Conservation (phyloP, 2,329 filamentous ascomycete species). For the Diaporthe helianthi region DNA sequence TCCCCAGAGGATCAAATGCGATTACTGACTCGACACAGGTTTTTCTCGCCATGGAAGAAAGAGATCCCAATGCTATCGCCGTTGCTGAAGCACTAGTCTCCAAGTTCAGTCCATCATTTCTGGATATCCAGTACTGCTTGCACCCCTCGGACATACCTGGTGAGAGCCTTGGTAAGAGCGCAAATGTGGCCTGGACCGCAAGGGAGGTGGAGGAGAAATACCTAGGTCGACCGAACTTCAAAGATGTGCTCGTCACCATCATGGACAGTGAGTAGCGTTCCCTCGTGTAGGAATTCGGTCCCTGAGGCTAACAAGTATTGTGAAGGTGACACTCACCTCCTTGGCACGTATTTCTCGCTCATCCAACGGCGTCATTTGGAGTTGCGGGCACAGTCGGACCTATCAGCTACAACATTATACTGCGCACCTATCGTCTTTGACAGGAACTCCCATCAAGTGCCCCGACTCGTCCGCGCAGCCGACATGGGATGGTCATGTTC, state of each 20-base stretch:
- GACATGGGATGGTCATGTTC: slow-evolving; percentile 11
- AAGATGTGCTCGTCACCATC: slow-evolving; percentile 3
- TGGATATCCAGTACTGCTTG: background rate
- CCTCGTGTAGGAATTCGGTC: background rate
- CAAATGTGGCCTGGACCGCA: slow-evolving; percentile 17
- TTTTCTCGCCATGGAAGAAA: slow-evolving; percentile 13
- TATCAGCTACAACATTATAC: slow-evolving; percentile 2
- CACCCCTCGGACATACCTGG: slow-evolving; percentile 12
- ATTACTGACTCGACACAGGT: background rate
- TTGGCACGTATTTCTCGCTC: slow-evolving; percentile 16
- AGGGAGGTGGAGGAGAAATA: slow-evolving; percentile 6
- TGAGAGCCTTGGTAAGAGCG: slow-evolving; percentile 22
- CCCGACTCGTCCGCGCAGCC: background rate
- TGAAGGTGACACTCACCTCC: slow-evolving; percentile 17
- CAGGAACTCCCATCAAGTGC: slow-evolving; percentile 7
- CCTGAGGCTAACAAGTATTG: background rate
- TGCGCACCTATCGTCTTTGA: slow-evolving; percentile 8
- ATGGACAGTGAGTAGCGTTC: slow-evolving; percentile 6
- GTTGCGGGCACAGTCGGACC: background rate
- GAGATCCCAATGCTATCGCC: background rate
- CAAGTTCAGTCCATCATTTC: background rate
- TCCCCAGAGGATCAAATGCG: background rate
- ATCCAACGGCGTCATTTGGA: background rate
- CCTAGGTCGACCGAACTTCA: background rate
- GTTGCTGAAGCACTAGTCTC: background rate